These are phyloP conservation scores for Phylloporus scabripes DNA, from an alignment of 768 basidiomycete genomes.

Conservation along the genomic window DNA sequence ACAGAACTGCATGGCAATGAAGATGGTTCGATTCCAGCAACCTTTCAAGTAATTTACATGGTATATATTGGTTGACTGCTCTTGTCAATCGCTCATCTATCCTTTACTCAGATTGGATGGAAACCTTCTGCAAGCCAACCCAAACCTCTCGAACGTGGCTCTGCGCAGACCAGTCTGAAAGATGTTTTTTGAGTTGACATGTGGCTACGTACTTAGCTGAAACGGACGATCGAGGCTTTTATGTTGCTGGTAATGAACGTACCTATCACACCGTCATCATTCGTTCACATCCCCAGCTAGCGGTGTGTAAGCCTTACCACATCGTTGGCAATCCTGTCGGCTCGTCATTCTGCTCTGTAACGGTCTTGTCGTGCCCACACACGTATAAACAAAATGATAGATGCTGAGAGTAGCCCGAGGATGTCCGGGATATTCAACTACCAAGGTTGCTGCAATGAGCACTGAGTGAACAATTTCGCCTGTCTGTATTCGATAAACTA, in stretches of 20 bases:
- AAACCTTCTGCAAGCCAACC: conserved; percentile 66
- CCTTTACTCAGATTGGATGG: conserved; percentile 65
- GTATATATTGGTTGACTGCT: conserved; percentile 36
- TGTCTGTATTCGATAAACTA: too few species aligned
- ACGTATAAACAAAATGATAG: too few species aligned
- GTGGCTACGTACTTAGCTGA: background rate
- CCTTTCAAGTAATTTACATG: conserved; percentile 94
- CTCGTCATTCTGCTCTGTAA: too few species aligned
- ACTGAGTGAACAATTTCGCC: too few species aligned
- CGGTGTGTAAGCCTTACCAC: too few species aligned
- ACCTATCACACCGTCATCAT: background rate
- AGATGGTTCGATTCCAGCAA: conserved; percentile 85
- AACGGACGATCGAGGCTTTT: background rate
- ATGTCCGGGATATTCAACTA: too few species aligned
- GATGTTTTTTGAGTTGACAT: conserved; percentile 42
- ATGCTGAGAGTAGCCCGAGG: too few species aligned
- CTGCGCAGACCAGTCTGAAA: conserved; percentile 55
- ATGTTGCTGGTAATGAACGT: background rate
- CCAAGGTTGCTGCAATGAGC: too few species aligned
- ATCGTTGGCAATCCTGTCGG: too few species aligned
- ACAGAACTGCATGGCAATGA: conserved; percentile 79
- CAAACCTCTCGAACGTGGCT: conserved; percentile 59
- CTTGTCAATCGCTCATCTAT: background rate
- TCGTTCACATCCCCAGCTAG: background rate
- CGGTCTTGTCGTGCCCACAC: too few species aligned